Conservation (phyloP, 805 yeast species). For the Wickerhamomyces pijperi region DNA sequence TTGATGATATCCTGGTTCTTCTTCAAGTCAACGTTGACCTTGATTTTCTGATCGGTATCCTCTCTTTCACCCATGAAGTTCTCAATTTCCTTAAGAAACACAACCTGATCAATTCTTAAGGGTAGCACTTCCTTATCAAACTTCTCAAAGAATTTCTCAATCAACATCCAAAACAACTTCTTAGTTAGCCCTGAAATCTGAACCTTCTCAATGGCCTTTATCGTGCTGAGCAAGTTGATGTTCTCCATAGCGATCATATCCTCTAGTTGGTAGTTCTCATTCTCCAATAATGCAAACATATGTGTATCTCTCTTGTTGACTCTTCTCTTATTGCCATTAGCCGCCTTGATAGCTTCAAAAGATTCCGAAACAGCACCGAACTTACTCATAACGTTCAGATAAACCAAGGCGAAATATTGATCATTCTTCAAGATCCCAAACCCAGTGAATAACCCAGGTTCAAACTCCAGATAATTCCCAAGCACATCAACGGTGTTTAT, state of each 20-base stretch:
- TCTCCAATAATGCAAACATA: slow-evolving; percentile 5
- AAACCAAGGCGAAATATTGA: slow-evolving; percentile 6
- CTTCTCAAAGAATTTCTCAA: slow-evolving; percentile 36
- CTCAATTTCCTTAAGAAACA: slow-evolving; percentile 27
- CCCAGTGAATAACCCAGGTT: slow-evolving; percentile 14
- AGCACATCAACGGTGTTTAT: no score
- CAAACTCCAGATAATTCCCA: no score
- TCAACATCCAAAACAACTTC: slow-evolving; percentile 41
- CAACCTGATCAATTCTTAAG: slow-evolving; percentile 39
- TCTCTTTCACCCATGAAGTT: slow-evolving; percentile 32
- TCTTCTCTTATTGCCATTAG: slow-evolving; percentile 4
- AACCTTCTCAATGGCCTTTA: slow-evolving; percentile 23
- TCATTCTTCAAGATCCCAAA: slow-evolving; percentile 12
- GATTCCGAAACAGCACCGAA: slow-evolving; percentile 2
- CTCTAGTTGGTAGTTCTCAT: slow-evolving; percentile 10
- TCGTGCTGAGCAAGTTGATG: slow-evolving; percentile 7
- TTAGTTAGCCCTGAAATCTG: slow-evolving; percentile 37
- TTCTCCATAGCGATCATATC: slow-evolving; percentile 9
- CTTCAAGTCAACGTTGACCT: slow-evolving; percentile 14
- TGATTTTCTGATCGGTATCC: slow-evolving; percentile 16
- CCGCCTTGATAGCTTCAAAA: slow-evolving; percentile 1
- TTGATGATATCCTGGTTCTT: slow-evolving; percentile 6
- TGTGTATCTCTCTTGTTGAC: slow-evolving; percentile 3
- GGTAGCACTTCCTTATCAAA: slow-evolving; percentile 49
- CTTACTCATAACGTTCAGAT: slow-evolving; percentile 7